A percentile compares a stretch with the other conserved stretches of the same genome.
These are phyloP conservation scores for Macrolepiota albuminosa DNA, from an alignment of 768 basidiomycete species.

Conservation along the genomic window DNA sequence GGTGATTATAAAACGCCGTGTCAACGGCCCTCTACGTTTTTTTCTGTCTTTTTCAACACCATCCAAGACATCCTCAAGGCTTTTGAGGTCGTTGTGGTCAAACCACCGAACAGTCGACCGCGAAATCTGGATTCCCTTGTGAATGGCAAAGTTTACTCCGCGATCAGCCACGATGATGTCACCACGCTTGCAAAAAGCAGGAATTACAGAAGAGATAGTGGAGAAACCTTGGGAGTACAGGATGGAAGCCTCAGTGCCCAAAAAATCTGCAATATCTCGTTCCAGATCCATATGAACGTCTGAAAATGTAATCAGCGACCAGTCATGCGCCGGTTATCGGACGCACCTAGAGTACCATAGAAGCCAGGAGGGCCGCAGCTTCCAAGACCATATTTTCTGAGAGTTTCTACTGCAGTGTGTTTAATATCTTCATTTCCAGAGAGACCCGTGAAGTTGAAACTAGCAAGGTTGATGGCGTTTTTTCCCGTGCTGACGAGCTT, in stretches of 20 bases:
- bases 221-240: slow-evolving; percentile 94
- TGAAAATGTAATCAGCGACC: slow-evolving; percentile 24
- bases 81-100: slow-evolving; percentile 92
- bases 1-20: slow-evolving; percentile 90
- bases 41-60: slow-evolving; percentile 83
- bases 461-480: slow-evolving; percentile 79
- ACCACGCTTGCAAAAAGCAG: slow-evolving; percentile 95
- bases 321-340: not conserved
- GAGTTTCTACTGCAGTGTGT: slow-evolving; percentile 74
- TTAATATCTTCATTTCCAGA: slow-evolving; percentile 87
- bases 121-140: slow-evolving; percentile 93
- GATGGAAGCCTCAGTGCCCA: slow-evolving; percentile 85
- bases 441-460: slow-evolving; percentile 89
- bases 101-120: slow-evolving; percentile 92
- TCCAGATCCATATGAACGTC: slow-evolving; percentile 93
- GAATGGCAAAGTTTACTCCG: slow-evolving; percentile 92
- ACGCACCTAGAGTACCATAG: slow-evolving; percentile 90
- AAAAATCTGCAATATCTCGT: slow-evolving; percentile 83
- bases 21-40: slow-evolving; percentile 77
- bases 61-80: slow-evolving; percentile 84
- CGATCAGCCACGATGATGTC: slow-evolving; percentile 98
- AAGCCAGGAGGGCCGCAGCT: slow-evolving; percentile 97
- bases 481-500: slow-evolving; percentile 70
- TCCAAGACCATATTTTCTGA: slow-evolving; percentile 88
- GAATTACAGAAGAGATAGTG: slow-evolving; percentile 89